Evolutionary conservation across 164 flowering plant species (phyloP), one percentile per base, ranked within the genome.

Genomic region (Nelumbo lutea): DNA sequence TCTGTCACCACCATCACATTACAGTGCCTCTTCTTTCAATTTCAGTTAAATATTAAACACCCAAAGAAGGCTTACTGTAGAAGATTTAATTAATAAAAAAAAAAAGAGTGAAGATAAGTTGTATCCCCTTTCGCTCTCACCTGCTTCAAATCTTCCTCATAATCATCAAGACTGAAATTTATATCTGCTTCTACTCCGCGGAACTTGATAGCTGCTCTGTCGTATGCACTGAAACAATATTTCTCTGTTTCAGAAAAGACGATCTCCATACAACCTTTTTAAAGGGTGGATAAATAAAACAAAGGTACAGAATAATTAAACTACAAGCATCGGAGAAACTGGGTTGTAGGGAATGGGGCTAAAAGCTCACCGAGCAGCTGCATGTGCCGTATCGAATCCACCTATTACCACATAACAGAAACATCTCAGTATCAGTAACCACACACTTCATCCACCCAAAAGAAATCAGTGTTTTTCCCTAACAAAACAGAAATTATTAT

Each of bases 371-470:
- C 97, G 84, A 64, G 98, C 98, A 74, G 98, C 98, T 9, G 95
- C 95, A 81, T 91, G 98, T 56, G 98, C 98, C 3, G 98, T 94
- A 85, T 94, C 97, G 71, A 94, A 94, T 78, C 98, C 98, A 80
- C 98, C 98, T 79, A 39, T 66, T 70, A 51, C 40, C 64, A 44
- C n/a, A 51, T 13, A 42, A 71, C 41, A 58, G 27, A 57, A n/a
- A 47, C 63, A 47, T 55, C 41, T 46, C 61, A 62, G 68, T 48
- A 72, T 60, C 61, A 68, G 59, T 68, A 72, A 72, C 62, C 59
- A 40, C 71, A 74, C 38, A 52, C 47, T 13, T 27, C 27, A 27
- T 41, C 46, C 1, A 62, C 47, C 41, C 57, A 65, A 15, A n/a
- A 13, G 40, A 46, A 42, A 61, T 44, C 10, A 60, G 75, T 41